Percentiles rank a stretch among this genome's conserved stretches.
Conservation (phyloP, 768 basidiomycete genomes). For the Agrocybe chaxingu region DNA sequence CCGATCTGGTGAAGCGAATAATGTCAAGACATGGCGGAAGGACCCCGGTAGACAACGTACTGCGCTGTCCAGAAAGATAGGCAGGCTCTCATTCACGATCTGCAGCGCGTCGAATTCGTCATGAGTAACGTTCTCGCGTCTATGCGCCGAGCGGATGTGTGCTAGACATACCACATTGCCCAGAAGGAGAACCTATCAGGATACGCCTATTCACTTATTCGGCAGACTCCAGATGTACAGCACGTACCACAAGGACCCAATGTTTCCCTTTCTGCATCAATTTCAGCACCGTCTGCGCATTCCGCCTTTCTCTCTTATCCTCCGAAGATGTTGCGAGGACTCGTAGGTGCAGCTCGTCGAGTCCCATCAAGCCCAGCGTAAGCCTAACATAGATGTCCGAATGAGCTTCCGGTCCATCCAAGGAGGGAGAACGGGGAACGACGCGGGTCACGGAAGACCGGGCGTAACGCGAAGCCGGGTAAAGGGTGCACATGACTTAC, state of each 20-base stretch:
- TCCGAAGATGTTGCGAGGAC: constrained; percentile 83
- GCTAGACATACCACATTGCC: constrained; percentile 71
- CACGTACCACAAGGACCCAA: constrained; percentile 87
- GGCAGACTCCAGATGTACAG: neutral
- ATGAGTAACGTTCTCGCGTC: neutral
- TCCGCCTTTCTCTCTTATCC: constrained; percentile 56
- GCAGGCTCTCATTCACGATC: constrained; percentile 82
- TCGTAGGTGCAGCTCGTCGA: constrained; percentile 87
- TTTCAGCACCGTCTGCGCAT: constrained; percentile 65
- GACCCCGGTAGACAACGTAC: constrained; percentile 32
- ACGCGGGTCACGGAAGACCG: too few relatives aligned
- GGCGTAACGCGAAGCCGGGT: too few relatives aligned
- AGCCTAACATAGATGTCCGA: constrained; percentile 41
- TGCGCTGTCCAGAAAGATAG: constrained; percentile 78
- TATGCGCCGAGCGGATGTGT: neutral
- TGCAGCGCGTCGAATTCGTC: constrained; percentile 18
- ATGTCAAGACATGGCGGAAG: neutral
- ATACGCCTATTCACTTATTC: neutral
- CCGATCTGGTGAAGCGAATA: constrained; percentile 28
- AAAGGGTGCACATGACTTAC: constrained; percentile 37
- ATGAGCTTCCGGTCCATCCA: neutral
- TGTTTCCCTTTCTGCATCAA: constrained; percentile 69
- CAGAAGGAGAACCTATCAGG: constrained; percentile 69
- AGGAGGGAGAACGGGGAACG: too few relatives aligned
- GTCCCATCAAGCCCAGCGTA: constrained; percentile 90